phyloP scores from a whole-genome alignment of 192 early-diverging fungal genomes.

The Spinellus fusiger region DNA sequence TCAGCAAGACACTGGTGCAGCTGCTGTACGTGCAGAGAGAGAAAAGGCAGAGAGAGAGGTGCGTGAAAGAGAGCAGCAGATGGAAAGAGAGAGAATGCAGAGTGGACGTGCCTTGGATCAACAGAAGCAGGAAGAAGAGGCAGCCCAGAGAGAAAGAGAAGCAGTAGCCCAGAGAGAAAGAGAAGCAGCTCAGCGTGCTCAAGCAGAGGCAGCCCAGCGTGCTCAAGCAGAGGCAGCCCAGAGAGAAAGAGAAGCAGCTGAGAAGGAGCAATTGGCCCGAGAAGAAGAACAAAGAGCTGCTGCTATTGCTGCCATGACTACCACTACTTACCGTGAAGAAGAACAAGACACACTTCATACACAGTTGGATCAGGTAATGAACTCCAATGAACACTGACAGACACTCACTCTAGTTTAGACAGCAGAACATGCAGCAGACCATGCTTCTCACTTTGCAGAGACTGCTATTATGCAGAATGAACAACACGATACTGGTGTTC shows the following conservation, averaged over 20 bases:
- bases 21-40: constrained; percentile 22
- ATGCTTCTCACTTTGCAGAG: constrained; percentile 18
- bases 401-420: no score
- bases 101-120: background rate
- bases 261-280: constrained; percentile 20
- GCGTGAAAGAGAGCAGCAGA: constrained; percentile 21
- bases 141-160: constrained; percentile 23
- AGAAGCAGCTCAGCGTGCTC: constrained; percentile 35
- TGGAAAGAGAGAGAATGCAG: background rate
- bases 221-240: constrained; percentile 23
- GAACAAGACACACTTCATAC: constrained; percentile 13
- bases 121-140: constrained; percentile 29
- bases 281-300: background rate
- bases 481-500: constrained; percentile 15
- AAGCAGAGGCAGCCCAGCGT: constrained; percentile 21
- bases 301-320: background rate
- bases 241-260: constrained; percentile 36
- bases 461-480: background rate
- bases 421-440: constrained; percentile 8
- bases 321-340: constrained; percentile 6
- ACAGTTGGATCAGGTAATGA: constrained; percentile 8
- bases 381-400: background rate
- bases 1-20: constrained; percentile 12
- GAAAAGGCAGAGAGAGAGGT: constrained; percentile 25
- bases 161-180: constrained; percentile 24